These are phyloP conservation scores for Fusarium udum DNA, from an alignment of 2,329 filamentous ascomycete species.

Conservation along the genomic window DNA sequence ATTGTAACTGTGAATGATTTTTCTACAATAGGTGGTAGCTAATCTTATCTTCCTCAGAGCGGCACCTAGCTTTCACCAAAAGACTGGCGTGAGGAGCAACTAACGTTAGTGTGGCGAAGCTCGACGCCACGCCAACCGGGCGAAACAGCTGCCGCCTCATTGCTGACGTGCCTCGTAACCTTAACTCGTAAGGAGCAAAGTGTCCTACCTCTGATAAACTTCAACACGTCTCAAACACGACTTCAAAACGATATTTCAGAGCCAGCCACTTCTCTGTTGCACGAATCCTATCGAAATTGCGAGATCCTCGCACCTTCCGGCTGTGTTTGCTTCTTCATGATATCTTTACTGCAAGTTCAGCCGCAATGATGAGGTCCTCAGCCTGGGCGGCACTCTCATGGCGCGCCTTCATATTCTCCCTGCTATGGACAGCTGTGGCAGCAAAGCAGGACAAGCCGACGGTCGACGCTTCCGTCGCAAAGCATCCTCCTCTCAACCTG, in stretches of 20 bases:
- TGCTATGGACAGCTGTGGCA: conserved; percentile 52
- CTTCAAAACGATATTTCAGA: conserved; percentile 11
- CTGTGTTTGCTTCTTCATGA: conserved; percentile 53
- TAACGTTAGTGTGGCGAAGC: conserved; percentile 40
- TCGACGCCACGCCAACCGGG: conserved; percentile 35
- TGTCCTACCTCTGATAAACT: conserved; percentile 38
- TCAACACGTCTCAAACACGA: conserved; percentile 19
- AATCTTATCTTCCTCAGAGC: not conserved
- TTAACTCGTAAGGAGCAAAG: conserved; percentile 40
- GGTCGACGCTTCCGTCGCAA: conserved; percentile 72
- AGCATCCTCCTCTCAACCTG: conserved; percentile 72
- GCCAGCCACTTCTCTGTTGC: not conserved
- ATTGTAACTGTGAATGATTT: not conserved
- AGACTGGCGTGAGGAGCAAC: conserved; percentile 1
- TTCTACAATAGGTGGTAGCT: not conserved
- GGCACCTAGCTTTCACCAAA: not conserved
- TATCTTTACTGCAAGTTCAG: conserved; percentile 43
- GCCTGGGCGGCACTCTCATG: conserved; percentile 58
- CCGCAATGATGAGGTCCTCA: conserved; percentile 65
- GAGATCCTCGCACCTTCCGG: conserved; percentile 13
- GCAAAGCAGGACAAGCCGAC: conserved; percentile 73
- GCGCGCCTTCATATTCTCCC: conserved; percentile 62
- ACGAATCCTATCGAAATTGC: not conserved
- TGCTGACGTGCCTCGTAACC: conserved; percentile 42
- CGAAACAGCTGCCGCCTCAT: conserved; percentile 42